Evolutionary conservation across 2,329 filamentous ascomycete genomes (phyloP).

Genomic region (Verticillium albo-atrum): DNA sequence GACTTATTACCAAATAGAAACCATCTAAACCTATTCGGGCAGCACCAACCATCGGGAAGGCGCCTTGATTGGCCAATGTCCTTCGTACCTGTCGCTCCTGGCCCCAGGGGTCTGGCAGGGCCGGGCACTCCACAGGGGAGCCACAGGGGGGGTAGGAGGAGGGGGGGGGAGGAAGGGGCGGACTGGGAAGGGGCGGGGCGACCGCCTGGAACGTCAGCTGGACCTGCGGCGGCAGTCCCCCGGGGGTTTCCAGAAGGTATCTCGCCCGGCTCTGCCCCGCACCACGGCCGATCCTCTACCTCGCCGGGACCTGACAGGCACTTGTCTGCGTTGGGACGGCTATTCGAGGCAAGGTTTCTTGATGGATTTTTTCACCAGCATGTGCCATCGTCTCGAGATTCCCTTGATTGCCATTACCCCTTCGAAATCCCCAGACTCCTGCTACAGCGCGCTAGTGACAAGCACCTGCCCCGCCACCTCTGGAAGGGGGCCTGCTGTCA

Average conservation of each 20-base stretch:
- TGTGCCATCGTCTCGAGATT: neutral
- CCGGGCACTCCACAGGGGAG: neutral
- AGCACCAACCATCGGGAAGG: neutral
- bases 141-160: constrained; percentile 1
- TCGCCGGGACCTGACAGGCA: neutral
- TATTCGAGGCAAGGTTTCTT: neutral
- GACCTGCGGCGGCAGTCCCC: neutral
- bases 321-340: neutral
- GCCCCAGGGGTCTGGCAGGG: neutral
- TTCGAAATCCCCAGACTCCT: neutral
- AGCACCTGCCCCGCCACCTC: neutral
- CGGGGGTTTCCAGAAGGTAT: neutral
- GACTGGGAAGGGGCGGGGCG: too few relatives aligned
- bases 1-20: constrained; percentile 12
- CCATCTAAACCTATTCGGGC: constrained; percentile 6
- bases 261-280: neutral
- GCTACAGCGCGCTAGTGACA: neutral
- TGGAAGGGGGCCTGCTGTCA: too few relatives aligned
- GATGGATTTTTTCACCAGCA: neutral
- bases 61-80: constrained; percentile 5
- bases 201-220: neutral
- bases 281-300: neutral
- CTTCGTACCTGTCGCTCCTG: constrained; percentile 3
- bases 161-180: too few relatives aligned
- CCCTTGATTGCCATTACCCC: neutral